Evolutionary conservation across 2,329 filamentous ascomycete species (phyloP).

Genomic region (Claviceps fusiformis): DNA sequence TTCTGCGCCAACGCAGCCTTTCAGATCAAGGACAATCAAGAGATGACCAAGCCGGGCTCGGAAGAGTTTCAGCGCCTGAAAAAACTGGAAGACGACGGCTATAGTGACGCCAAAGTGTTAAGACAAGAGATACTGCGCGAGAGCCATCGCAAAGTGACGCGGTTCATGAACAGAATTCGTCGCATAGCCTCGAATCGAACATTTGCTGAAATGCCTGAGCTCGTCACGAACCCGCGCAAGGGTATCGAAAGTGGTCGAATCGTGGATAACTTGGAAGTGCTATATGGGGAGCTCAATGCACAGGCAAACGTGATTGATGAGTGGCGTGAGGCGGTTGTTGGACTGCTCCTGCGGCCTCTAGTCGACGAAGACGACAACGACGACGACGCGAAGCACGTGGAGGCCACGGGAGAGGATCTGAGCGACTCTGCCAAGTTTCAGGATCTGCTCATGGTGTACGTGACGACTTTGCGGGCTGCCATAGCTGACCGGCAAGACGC

Average conservation of each 20-base stretch:
- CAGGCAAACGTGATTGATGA: slow-evolving; percentile 59
- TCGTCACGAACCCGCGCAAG: slow-evolving; percentile 33
- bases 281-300: slow-evolving; percentile 54
- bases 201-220: slow-evolving; percentile 50
- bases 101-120: slow-evolving; percentile 64
- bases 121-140: slow-evolving; percentile 65
- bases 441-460: slow-evolving; percentile 78
- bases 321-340: slow-evolving; percentile 61
- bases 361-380: slow-evolving; percentile 61
- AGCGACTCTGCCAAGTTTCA: slow-evolving; percentile 76
- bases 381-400: slow-evolving; percentile 36
- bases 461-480: slow-evolving; percentile 60
- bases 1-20: slow-evolving; percentile 75
- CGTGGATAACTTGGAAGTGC: slow-evolving; percentile 49
- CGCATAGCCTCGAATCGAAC: slow-evolving; percentile 36
- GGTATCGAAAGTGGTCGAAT: slow-evolving; percentile 63
- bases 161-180: slow-evolving; percentile 49
- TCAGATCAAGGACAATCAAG: slow-evolving; percentile 62
- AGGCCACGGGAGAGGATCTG: slow-evolving; percentile 81
- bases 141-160: slow-evolving; percentile 20
- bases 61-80: slow-evolving; percentile 54
- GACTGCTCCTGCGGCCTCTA: slow-evolving; percentile 58
- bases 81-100: slow-evolving; percentile 55
- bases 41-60: slow-evolving; percentile 51
- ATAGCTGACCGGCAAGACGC: slow-evolving; percentile 68